These are phyloP conservation scores for Gyromitra esculenta DNA, from an alignment of 2,329 filamentous ascomycete species.

Conservation along the genomic window DNA sequence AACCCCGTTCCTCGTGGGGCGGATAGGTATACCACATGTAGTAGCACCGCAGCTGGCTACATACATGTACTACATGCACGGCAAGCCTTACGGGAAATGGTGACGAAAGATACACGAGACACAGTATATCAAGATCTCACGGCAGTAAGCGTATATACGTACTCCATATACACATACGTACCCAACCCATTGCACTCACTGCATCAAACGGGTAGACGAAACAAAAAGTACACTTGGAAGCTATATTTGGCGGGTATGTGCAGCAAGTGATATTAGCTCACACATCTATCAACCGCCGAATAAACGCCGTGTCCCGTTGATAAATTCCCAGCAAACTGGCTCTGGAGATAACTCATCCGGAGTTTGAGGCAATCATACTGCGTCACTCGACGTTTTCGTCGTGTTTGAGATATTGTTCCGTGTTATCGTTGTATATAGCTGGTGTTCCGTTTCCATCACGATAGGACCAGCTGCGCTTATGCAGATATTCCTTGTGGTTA, in stretches of 20 bases:
- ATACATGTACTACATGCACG: not conserved
- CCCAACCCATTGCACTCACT: too few relatives aligned
- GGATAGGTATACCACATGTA: too few relatives aligned
- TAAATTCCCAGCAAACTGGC: not conserved
- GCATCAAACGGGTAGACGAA: not conserved
- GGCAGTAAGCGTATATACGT: too few relatives aligned
- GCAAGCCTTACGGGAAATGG: not conserved
- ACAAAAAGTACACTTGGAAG: not conserved
- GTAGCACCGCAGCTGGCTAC: not conserved
- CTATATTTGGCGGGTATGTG: not conserved
- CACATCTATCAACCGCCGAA: not conserved
- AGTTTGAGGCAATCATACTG: not conserved
- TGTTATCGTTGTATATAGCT: not conserved
- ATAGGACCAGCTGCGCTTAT: not conserved
- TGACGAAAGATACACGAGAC: not conserved
- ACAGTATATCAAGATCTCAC: not conserved
- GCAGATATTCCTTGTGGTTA: not conserved
- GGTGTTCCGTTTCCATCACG: not conserved
- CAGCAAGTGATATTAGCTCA: not conserved
- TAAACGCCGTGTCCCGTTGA: not conserved
- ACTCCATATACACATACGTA: too few relatives aligned
- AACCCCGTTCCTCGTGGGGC: too few relatives aligned
- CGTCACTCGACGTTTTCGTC: not conserved
- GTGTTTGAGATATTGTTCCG: not conserved
- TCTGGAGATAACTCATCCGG: not conserved